Conservation (phyloP, 352 stramenopile species). For the Aphanomyces euteiches region DNA sequence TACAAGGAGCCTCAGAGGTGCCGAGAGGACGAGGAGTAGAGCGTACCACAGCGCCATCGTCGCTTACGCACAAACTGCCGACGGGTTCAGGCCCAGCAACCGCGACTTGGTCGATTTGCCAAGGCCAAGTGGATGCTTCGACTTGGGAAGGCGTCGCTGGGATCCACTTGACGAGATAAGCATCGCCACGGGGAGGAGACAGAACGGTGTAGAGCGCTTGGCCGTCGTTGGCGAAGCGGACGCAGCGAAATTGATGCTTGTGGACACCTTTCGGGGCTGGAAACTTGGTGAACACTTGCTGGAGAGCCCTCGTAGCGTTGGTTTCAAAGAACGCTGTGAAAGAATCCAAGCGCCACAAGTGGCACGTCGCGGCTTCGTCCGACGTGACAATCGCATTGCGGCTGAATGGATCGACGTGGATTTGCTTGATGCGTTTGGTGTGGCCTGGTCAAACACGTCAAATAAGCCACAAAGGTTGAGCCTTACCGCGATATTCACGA, state of each 20-base stretch:
- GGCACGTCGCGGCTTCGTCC: conserved; percentile 72
- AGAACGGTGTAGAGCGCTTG: conserved; percentile 69
- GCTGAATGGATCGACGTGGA: conserved; percentile 75
- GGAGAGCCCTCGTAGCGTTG: conserved; percentile 49
- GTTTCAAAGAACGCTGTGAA: conserved; percentile 38
- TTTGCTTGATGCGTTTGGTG: conserved; percentile 74
- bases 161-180: conserved; percentile 77
- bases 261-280: conserved; percentile 34
- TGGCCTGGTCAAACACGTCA: conserved; percentile 40
- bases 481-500: conserved; percentile 48
- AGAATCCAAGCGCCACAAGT: conserved; percentile 75
- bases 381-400: conserved; percentile 74
- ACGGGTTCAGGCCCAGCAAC: conserved; percentile 70
- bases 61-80: conserved; percentile 69
- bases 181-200: conserved; percentile 66
- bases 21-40: neutral
- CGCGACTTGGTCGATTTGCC: conserved; percentile 48
- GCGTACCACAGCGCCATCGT: conserved; percentile 54
- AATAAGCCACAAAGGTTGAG: neutral
- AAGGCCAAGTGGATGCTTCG: conserved; percentile 65
- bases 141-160: conserved; percentile 63
- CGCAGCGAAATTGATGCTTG: conserved; percentile 82
- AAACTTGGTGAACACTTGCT: conserved; percentile 16
- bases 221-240: conserved; percentile 65
- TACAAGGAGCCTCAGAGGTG: neutral